phyloP scores from a whole-genome alignment of 192 early-diverging fungal species.

The Rhizophagus clarus region DNA sequence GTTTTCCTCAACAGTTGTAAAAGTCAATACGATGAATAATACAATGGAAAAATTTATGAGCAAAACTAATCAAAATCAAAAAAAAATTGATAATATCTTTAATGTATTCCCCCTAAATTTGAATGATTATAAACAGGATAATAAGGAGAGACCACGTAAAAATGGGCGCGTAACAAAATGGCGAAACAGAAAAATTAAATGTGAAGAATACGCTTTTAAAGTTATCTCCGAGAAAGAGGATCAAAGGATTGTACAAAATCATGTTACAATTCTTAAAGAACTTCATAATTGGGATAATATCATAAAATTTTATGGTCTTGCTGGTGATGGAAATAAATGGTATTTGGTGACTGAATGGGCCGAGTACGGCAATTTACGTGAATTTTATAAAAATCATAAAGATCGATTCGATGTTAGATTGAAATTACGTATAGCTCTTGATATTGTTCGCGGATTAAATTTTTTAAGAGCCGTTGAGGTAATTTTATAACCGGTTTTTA shows the following conservation, averaged over 20 bases:
- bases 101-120: no score
- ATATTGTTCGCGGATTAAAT: conserved; percentile 23
- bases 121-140: no score
- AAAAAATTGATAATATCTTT: no score
- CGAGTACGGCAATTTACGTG: conserved; percentile 3
- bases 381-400: not conserved
- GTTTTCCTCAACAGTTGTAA: no score
- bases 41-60: no score
- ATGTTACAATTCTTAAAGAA: conserved; percentile 20
- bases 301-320: conserved; percentile 21
- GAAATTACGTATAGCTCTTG: conserved; percentile 10
- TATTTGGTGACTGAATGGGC: conserved; percentile 31
- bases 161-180: not conserved
- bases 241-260: not conserved
- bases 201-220: conserved; percentile 7
- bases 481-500: no score
- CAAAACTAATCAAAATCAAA: no score
- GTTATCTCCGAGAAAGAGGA: not conserved
- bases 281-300: conserved; percentile 8
- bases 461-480: not conserved
- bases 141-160: no score
- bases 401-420: not conserved
- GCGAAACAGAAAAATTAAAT: not conserved
- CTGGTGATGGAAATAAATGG: not conserved
- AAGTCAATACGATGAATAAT: no score